phyloP scores from a whole-genome alignment of 2,329 filamentous ascomycete species.

The Fonsecaea nubica region DNA sequence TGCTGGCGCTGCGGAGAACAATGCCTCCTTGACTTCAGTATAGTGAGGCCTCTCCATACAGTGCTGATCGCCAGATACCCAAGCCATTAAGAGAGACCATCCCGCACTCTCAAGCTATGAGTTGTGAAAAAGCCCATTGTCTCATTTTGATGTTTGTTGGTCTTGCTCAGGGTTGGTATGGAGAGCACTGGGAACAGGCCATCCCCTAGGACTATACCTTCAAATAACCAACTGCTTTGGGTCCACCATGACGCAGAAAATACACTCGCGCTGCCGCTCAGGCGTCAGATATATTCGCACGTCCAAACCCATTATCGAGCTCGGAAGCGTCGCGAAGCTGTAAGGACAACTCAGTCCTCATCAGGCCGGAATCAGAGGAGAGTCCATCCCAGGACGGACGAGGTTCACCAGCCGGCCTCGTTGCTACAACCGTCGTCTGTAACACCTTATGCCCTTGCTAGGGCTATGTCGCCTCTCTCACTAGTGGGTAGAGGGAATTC shows the following conservation, averaged over 20 bases:
- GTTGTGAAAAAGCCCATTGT: background rate
- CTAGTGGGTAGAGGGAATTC: slow-evolving; percentile 24
- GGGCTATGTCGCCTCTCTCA: slow-evolving; percentile 5
- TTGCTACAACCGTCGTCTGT: background rate
- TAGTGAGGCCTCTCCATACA: background rate
- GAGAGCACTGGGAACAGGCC: background rate
- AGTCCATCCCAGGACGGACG: background rate
- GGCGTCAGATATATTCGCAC: slow-evolving; percentile 17
- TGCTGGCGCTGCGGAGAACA: background rate
- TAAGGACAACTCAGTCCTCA: slow-evolving; percentile 6
- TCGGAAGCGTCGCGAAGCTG: slow-evolving; percentile 16
- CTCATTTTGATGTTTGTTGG: background rate
- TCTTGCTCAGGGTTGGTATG: slow-evolving; percentile 1
- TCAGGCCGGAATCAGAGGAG: background rate
- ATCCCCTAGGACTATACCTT: background rate
- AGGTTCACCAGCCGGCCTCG: background rate
- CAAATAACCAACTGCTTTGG: slow-evolving; percentile 10
- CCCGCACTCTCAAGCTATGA: background rate
- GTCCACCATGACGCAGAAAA: slow-evolving; percentile 18
- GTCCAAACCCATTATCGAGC: slow-evolving; percentile 22
- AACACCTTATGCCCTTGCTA: background rate
- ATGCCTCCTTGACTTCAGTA: background rate
- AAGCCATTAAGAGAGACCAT: too few relatives aligned
- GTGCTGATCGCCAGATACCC: too few relatives aligned
- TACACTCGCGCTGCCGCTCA: slow-evolving; percentile 6